Percentiles rank a stretch among this genome's conserved stretches.
Conservation (phyloP, 768 basidiomycete genomes). For the Zangia roseola region DNA sequence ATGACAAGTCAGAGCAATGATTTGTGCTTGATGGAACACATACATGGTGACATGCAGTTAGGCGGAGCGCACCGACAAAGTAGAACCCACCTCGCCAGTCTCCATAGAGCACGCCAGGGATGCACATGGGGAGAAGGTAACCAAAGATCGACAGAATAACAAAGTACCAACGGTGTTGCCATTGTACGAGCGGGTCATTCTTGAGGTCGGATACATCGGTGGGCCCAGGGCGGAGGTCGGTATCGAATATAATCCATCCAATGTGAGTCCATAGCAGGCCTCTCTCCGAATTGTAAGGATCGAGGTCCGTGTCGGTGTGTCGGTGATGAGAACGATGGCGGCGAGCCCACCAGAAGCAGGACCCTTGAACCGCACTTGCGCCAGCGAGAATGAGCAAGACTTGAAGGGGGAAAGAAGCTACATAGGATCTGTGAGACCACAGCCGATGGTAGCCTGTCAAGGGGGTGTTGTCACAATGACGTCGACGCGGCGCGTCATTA, state of each 20-base stretch:
- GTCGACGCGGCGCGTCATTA: background rate
- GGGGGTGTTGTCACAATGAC: conserved; percentile 4
- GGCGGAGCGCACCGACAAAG: conserved; percentile 67
- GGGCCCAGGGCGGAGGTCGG: conserved; percentile 65
- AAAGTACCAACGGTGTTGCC: conserved; percentile 78
- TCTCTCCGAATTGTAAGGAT: conserved; percentile 80
- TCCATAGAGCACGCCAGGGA: conserved; percentile 70
- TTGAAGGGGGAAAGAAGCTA: conserved; percentile 70
- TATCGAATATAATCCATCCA: conserved; percentile 84
- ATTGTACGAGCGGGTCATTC: conserved; percentile 66
- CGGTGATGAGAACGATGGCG: conserved; percentile 83
- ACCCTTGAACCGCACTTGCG: conserved; percentile 82
- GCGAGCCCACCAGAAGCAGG: conserved; percentile 85
- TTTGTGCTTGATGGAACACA: conserved; percentile 28
- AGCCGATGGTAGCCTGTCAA: conserved; percentile 72
- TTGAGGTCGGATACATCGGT: conserved; percentile 73
- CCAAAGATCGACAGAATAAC: conserved; percentile 62
- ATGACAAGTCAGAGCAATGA: background rate
- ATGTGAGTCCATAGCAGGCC: conserved; percentile 79
- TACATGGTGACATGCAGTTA: conserved; percentile 81
- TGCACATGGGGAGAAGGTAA: conserved; percentile 61
- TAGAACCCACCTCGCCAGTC: conserved; percentile 80
- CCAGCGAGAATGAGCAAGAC: conserved; percentile 70
- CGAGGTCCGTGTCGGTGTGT: conserved; percentile 82
- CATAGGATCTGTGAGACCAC: conserved; percentile 85